Evolutionary conservation across 1,139 yeast species (phyloP).

Genomic region (Sugiyamaella xylanicola): DNA sequence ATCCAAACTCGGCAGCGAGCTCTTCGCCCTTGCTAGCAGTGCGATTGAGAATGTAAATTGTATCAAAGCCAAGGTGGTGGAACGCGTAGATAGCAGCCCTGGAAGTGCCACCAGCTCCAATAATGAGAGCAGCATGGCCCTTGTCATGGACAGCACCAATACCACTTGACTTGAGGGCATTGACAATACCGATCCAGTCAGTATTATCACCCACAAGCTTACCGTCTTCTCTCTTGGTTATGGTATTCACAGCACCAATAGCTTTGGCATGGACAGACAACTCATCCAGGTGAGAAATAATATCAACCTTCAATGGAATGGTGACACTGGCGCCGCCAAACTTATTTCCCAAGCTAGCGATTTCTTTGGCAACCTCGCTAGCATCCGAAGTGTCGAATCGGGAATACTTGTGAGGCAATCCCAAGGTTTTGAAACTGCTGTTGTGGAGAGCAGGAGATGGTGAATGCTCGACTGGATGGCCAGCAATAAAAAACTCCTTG

Average conservation of each 20-base stretch:
- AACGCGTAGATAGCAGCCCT: slow-evolving; percentile 93
- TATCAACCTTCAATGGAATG: slow-evolving; percentile 82
- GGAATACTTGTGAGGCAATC: slow-evolving; percentile 74
- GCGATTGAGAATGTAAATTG: slow-evolving; percentile 80
- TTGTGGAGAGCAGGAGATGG: slow-evolving; percentile 86
- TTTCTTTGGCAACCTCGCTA: slow-evolving; percentile 49
- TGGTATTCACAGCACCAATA: slow-evolving; percentile 94
- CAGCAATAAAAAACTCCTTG: slow-evolving; percentile 76
- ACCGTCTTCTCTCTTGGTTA: slow-evolving; percentile 58
- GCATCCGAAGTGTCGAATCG: slow-evolving; percentile 71
- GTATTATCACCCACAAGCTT: slow-evolving; percentile 84
- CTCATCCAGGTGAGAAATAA: slow-evolving; percentile 64
- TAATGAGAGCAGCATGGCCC: slow-evolving; percentile 49
- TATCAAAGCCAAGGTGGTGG: slow-evolving; percentile 71
- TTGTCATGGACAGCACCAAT: slow-evolving; percentile 48
- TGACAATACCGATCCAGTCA: slow-evolving; percentile 88
- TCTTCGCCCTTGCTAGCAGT: slow-evolving; percentile 66
- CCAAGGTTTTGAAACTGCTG: slow-evolving; percentile 68
- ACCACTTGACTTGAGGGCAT: slow-evolving; percentile 57
- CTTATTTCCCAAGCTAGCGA: slow-evolving; percentile 51
- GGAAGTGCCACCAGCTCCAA: slow-evolving; percentile 98
- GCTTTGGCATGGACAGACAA: slow-evolving; percentile 64
- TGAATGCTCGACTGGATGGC: slow-evolving; percentile 82
- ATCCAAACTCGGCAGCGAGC: slow-evolving; percentile 63
- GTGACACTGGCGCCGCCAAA: slow-evolving; percentile 94